A percentile compares a stretch with the other conserved stretches of the same genome.
These are phyloP conservation scores for Aulographum hederae DNA, from an alignment of 2,329 filamentous ascomycete species.

Conservation along the genomic window DNA sequence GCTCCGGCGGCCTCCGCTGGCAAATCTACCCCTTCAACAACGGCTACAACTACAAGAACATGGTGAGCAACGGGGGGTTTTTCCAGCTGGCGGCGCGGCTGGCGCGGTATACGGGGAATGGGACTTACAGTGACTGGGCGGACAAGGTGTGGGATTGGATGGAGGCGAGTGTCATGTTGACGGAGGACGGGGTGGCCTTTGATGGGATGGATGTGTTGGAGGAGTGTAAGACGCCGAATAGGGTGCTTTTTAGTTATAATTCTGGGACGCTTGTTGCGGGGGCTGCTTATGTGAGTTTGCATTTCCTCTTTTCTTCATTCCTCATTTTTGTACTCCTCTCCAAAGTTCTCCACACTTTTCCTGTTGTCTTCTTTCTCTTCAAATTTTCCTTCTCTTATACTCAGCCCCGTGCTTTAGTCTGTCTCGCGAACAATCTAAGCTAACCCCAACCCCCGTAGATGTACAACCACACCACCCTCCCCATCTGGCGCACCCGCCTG, in stretches of 20 bases:
- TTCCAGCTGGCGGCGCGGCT: conserved; percentile 18
- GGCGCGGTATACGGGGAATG: conserved; percentile 17
- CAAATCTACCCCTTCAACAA: conserved; percentile 16
- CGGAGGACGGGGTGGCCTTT: conserved; percentile 25
- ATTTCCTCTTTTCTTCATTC: neutral
- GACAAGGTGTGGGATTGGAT: conserved; percentile 18
- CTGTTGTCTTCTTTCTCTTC: too few species aligned
- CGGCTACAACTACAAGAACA: conserved; percentile 20
- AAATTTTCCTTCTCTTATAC: too few species aligned
- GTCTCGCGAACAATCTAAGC: neutral
- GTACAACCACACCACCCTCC: conserved; percentile 31
- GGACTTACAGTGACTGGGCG: conserved; percentile 16
- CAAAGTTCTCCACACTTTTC: too few species aligned
- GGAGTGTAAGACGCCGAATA: neutral
- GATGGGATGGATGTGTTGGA: conserved; percentile 19
- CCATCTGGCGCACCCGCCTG: conserved; percentile 37
- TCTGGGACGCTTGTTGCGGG: conserved; percentile 49
- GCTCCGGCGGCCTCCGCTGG: conserved; percentile 18
- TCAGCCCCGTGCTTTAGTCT: too few species aligned
- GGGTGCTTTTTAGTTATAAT: conserved; percentile 44
- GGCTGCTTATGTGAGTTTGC: conserved; percentile 2
- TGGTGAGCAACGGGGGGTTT: conserved; percentile 17
- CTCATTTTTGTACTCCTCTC: too few species aligned
- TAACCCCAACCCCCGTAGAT: conserved; percentile 16
- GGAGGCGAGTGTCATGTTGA: conserved; percentile 26